Evolutionary conservation across 129 eudicot genomes (phyloP).

Genomic region (Glebionis coronaria): DNA sequence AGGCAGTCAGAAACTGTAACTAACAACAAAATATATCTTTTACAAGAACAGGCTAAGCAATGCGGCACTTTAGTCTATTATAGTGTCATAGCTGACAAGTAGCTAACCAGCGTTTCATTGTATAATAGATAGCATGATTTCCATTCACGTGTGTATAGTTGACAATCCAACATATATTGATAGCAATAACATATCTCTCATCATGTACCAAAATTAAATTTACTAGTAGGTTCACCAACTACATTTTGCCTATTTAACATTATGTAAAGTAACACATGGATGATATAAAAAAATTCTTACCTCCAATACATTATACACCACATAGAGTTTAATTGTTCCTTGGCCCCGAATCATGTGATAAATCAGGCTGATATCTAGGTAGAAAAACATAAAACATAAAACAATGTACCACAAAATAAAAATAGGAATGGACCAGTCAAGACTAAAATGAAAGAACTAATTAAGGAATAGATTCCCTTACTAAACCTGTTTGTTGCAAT

Average conservation of each 20-base stretch:
- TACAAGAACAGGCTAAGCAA: too few species aligned
- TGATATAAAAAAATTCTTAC: slow-evolving; percentile 36
- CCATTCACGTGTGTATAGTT: not conserved
- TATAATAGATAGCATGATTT: not conserved
- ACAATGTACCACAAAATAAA: slow-evolving; percentile 9
- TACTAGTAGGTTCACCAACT: slow-evolving; percentile 1
- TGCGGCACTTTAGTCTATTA: not conserved
- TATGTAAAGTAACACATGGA: slow-evolving; percentile 1
- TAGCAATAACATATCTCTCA: slow-evolving; percentile 15
- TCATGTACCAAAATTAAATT: not conserved
- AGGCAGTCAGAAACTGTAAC: too few species aligned
- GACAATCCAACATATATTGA: not conserved
- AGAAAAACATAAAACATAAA: slow-evolving; percentile 16
- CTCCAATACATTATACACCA: slow-evolving; percentile 97
- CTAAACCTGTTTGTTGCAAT: slow-evolving; percentile 83
- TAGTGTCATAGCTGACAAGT: not conserved
- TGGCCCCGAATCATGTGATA: slow-evolving; percentile 99
- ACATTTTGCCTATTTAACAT: not conserved
- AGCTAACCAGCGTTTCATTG: not conserved
- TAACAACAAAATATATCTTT: too few species aligned
- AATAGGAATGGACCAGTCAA: slow-evolving; percentile 21
- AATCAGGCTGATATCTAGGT: slow-evolving; percentile 83
- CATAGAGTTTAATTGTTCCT: slow-evolving; percentile 92
- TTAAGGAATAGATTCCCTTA: slow-evolving; percentile 37
- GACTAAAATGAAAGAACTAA: not conserved